Evolutionary conservation across 345 rosid species (phyloP), one percentile per base, ranked within the genome.

Genomic region (Eucalyptus guilfoylei): DNA sequence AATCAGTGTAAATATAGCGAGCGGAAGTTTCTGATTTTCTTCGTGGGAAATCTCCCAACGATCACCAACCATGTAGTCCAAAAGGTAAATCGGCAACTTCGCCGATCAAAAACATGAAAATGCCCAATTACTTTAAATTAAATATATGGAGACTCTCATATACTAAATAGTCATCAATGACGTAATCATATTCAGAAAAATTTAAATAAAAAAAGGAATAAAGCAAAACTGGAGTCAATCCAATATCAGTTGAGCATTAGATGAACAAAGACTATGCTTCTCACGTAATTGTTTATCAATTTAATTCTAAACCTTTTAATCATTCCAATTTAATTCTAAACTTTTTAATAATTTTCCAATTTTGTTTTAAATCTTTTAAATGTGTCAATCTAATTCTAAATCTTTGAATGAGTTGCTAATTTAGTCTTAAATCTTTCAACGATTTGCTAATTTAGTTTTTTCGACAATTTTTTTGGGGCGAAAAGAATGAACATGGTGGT

Each of bases 221-320:
- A 26, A 60, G 32, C 32, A 60, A 28, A 60, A 11, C 4, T 28
- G 69, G 69, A 60, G 32, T 28, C 32, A 60, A 60, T 60, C 58
- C 69, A 28, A 12, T 12, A 60, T 60, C 2, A 60, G 69, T 60
- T 60, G n/a, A 60, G 32, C 32, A 28, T 60, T 3, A 28, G 69
- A 60, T 12, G 32, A 60, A 26, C 69, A 3, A 28, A 60, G 16
- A 60, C 69, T 28, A 28, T 26, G 69, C 69, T 6, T 60, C n/a
- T 1, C 1, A 1, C 8, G 0, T 28, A 52, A 55, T 55, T 55
- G 13, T 24, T 0, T 52, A 52, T 52, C 10, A 52, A 52, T 52
- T 52, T 52, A 52, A 52, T 52, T 8, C 0, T 52, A 52, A 52
- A 52, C 0, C 0, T 52, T 52, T 52, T 52, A 19, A 52, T 52